Evolutionary conservation across 1,139 yeast genomes (phyloP).

Genomic region (Hyphopichia buzzinii): DNA sequence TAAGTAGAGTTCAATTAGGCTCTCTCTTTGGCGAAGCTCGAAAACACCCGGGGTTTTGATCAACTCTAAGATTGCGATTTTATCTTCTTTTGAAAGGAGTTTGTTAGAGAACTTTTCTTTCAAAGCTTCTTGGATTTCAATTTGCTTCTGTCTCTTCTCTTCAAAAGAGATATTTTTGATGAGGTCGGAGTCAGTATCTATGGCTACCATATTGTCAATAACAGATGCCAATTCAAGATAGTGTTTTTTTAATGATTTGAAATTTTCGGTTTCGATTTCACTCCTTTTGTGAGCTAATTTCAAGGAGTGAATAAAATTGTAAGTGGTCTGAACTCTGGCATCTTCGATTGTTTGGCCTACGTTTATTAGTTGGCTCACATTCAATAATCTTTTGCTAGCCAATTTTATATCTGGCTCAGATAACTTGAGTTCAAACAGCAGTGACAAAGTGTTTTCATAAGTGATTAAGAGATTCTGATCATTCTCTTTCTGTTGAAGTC

Average conservation of each 20-base stretch:
- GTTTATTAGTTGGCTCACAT: conserved; percentile 31
- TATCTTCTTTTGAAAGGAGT: conserved; percentile 25
- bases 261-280: conserved; percentile 28
- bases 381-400: conserved; percentile 52
- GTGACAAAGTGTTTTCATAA: conserved; percentile 9
- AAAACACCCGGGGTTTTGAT: conserved; percentile 40
- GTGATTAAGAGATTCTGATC: conserved; percentile 20
- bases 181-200: conserved; percentile 29
- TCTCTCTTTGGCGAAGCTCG: conserved; percentile 19
- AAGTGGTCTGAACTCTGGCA: conserved; percentile 57
- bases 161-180: conserved; percentile 19
- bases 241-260: conserved; percentile 15
- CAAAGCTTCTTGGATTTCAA: conserved; percentile 19
- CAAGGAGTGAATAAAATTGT: conserved; percentile 47
- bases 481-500: conserved; percentile 33
- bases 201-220: conserved; percentile 24
- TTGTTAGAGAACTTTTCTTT: conserved; percentile 18
- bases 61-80: conserved; percentile 20
- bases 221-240: conserved; percentile 25
- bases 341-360: conserved; percentile 42
- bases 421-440: conserved; percentile 12
- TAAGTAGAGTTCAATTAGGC: conserved; percentile 24
- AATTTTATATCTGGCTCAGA: conserved; percentile 25
- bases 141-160: conserved; percentile 16
- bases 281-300: conserved; percentile 42